Evolutionary conservation across 225 moss, liverwort and hornwort species (phyloP).

Genomic region (Physcomitrellopsis africana): DNA sequence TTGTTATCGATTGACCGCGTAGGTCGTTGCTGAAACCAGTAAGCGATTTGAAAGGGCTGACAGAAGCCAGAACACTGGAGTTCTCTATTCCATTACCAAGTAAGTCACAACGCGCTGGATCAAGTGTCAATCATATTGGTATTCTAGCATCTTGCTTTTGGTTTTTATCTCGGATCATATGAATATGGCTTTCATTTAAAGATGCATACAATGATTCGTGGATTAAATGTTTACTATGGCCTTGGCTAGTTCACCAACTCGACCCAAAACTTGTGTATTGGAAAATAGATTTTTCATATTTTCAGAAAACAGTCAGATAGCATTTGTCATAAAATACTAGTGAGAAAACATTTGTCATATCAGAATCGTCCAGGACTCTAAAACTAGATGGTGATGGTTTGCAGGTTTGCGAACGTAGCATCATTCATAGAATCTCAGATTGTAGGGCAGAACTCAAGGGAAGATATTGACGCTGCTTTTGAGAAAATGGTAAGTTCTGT

Average conservation of each 20-base stretch:
- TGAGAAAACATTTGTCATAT: conserved; percentile 7
- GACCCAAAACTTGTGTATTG: neutral
- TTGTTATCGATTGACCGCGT: conserved; percentile 15
- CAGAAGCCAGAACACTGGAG: conserved; percentile 64
- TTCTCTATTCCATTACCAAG: conserved; percentile 75
- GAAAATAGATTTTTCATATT: neutral
- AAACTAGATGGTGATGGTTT: conserved; percentile 19
- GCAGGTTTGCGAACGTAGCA: conserved; percentile 85
- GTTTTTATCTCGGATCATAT: conserved; percentile 3
- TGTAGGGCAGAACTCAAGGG: conserved; percentile 76
- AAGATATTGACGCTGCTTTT: conserved; percentile 72
- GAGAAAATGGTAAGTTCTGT: conserved; percentile 66
- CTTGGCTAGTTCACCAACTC: neutral
- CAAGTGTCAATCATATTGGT: neutral
- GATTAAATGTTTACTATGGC: neutral
- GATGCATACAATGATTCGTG: neutral
- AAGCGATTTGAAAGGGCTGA: conserved; percentile 85
- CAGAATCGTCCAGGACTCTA: neutral
- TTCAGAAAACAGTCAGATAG: no score
- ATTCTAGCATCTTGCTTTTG: neutral
- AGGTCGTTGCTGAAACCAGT: conserved; percentile 83
- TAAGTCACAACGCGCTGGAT: conserved; percentile 23
- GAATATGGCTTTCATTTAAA: conserved; percentile 6
- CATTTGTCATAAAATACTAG: no score
- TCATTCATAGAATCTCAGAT: conserved; percentile 81